Conservation (phyloP, 208 protist genomes). For the Acanthamoeba royreba region DNA sequence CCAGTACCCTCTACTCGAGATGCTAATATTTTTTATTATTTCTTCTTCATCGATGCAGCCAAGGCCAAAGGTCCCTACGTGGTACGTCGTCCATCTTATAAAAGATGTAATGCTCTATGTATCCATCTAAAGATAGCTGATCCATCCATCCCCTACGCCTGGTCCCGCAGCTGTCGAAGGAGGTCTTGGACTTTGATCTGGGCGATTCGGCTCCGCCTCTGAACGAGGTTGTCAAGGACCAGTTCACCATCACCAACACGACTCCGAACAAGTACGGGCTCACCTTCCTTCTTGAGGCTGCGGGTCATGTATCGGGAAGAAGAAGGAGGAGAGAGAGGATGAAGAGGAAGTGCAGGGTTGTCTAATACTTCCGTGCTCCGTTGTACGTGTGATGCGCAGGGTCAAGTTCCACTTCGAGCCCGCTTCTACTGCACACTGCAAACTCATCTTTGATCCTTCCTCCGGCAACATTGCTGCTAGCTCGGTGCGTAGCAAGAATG, state of each 20-base stretch:
- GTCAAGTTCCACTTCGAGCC: constrained; percentile 40
- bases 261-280: background rate
- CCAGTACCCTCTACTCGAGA: background rate
- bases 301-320: too few relatives aligned
- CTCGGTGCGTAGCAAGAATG: too few relatives aligned
- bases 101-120: background rate
- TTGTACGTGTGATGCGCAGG: background rate
- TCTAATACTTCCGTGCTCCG: background rate
- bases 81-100: background rate
- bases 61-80: background rate
- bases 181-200: constrained; percentile 9
- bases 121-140: background rate
- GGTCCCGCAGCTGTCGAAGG: background rate
- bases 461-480: background rate
- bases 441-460: constrained; percentile 11
- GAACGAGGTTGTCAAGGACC: background rate
- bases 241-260: background rate
- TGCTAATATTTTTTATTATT: background rate
- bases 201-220: background rate
- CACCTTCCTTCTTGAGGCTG: background rate
- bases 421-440: background rate
- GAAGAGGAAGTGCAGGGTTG: too few relatives aligned
- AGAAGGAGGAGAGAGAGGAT: too few relatives aligned
- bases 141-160: background rate
- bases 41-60: background rate